Evolutionary conservation across 148 eudicot species (phyloP), one percentile per base, ranked within the genome.

Genomic region (Silene conica): DNA sequence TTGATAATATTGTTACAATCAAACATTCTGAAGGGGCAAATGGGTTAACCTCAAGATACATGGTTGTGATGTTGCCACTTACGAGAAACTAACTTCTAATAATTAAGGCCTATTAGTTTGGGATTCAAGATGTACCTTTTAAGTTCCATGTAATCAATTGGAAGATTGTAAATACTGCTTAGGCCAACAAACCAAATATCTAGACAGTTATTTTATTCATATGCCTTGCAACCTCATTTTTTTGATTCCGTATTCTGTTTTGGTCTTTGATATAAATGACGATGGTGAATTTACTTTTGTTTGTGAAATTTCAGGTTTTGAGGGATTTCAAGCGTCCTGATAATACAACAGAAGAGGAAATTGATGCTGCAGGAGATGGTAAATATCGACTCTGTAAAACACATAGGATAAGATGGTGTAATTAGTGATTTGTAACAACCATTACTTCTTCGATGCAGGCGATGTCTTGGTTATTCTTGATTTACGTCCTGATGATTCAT

Each of bases 321-420:
- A 83, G 93, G 68, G 89, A 81, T 48, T 95, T 95, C 82, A 87
- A 87, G 79, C 87, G 88, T 41, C 98, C 98, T 60, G 87, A 63
- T 73, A 74, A 80, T 78, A 84, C 82, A 73, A 82, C 87, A 72
- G 86, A 77, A 72, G 79, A 84, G 48, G 96, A 95, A 59, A 87
- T 95, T 73, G 98, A 95, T 82, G 98, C 98, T 60, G 87, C 90
- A 38, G 96, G 97, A 74, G 97, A 95, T 83, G 98, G 98, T 89
- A 72, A 72, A 63, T 45, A 73, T 72, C 21, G 48, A 22, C 41
- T 31, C 7, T 67, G 11, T 52, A 54, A 11, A 7, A 80, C 34
- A 16, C 23, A 10, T 60, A 28, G 21, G 41, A 60, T 13, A 14
- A 64, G 20, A 64, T 67, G 20, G 16, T 12, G 59, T 26, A 50